phyloP scores from a whole-genome alignment of 495 filamentous ascomycete species.

The Arthonia radiata region DNA sequence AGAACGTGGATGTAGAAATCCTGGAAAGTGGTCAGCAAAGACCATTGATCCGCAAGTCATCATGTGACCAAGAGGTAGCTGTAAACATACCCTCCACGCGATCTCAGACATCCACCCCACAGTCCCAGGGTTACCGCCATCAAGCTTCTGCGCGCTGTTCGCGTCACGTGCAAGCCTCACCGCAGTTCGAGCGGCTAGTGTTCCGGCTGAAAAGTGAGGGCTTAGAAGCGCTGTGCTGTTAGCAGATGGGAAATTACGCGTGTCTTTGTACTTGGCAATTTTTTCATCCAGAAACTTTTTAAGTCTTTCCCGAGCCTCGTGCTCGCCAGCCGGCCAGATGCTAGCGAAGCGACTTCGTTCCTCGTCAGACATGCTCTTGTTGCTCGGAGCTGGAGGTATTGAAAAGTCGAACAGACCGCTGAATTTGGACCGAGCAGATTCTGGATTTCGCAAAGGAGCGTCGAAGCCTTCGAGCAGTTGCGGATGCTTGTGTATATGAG shows the following conservation, averaged over 20 bases:
- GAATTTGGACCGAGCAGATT: conserved; percentile 24
- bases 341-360: conserved; percentile 29
- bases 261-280: conserved; percentile 31
- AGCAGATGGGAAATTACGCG: conserved; percentile 32
- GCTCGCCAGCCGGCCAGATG: conserved; percentile 62
- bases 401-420: conserved; percentile 32
- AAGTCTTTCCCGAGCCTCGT: conserved; percentile 41
- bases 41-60: too few species aligned
- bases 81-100: conserved; percentile 70
- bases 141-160: conserved; percentile 44
- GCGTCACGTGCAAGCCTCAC: conserved; percentile 36
- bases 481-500: conserved; percentile 40
- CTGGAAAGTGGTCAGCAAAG: too few species aligned
- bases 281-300: conserved; percentile 45
- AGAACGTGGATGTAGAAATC: conserved; percentile 87
- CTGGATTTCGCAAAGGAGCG: conserved; percentile 34
- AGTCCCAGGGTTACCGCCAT: conserved; percentile 42
- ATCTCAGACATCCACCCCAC: conserved; percentile 65
- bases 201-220: conserved; percentile 54
- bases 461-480: conserved; percentile 35
- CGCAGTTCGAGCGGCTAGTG: conserved; percentile 52
- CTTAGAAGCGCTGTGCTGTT: conserved; percentile 49
- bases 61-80: too few species aligned
- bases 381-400: conserved; percentile 38
- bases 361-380: conserved; percentile 33